Conservation (phyloP, 768 basidiomycete genomes). For the Amanita exitialis region DNA sequence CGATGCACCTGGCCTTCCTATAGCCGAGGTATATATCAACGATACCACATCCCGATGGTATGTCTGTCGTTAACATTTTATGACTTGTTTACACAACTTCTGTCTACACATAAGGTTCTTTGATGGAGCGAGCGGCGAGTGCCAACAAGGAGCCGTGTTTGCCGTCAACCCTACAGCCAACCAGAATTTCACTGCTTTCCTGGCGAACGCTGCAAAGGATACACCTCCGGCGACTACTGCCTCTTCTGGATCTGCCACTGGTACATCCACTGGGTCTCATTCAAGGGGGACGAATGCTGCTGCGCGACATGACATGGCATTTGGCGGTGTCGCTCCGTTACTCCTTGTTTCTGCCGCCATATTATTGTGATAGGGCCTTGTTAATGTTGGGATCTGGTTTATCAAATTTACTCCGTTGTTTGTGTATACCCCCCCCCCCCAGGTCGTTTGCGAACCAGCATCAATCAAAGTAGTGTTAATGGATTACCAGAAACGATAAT, state of each 20-base stretch:
- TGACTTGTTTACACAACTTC: neutral
- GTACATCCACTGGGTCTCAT: neutral
- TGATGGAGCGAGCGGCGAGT: constrained; percentile 29
- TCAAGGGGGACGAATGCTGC: constrained; percentile 2
- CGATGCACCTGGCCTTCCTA: constrained; percentile 25
- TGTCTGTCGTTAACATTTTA: neutral
- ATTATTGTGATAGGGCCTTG: neutral
- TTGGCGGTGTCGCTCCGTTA: neutral
- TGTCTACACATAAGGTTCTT: constrained; percentile 21
- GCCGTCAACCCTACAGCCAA: constrained; percentile 24
- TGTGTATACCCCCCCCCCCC: neutral
- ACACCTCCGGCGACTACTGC: constrained; percentile 12
- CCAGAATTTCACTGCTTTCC: constrained; percentile 24
- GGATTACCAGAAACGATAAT: too few species aligned
- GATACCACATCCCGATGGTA: constrained; percentile 26
- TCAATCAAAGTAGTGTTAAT: neutral
- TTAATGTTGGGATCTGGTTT: neutral
- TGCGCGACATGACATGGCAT: neutral
- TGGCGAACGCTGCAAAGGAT: constrained; percentile 23
- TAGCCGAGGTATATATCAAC: constrained; percentile 20
- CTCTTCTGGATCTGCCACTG: constrained; percentile 8
- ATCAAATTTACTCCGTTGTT: neutral
- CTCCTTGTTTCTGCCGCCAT: neutral
- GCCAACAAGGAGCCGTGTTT: constrained; percentile 26
- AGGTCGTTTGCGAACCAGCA: neutral